phyloP scores from a whole-genome alignment of 495 filamentous ascomycete species.

The Letharia lupina region DNA sequence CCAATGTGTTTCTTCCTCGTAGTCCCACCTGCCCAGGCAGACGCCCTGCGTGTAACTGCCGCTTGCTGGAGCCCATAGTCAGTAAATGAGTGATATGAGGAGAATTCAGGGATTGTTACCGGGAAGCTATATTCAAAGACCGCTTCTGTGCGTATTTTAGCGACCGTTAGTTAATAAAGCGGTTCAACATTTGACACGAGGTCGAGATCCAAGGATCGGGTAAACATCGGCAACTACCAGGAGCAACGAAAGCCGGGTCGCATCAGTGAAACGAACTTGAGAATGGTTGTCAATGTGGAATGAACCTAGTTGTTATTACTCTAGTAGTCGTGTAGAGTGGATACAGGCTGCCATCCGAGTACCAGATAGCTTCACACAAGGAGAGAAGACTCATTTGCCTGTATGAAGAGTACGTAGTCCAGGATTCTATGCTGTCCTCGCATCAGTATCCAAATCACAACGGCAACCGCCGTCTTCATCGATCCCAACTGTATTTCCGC shows the following conservation, averaged over 20 bases:
- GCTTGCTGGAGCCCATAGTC: constrained; percentile 5
- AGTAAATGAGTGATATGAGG: background rate
- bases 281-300: background rate
- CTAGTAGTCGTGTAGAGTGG: no score
- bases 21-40: constrained; percentile 7
- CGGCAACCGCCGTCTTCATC: no score
- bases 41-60: background rate
- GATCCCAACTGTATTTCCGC: no score
- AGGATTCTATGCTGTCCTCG: no score
- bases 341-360: no score
- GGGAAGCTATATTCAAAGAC: background rate
- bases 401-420: no score
- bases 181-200: background rate
- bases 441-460: no score
- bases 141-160: background rate
- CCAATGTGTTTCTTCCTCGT: constrained; percentile 3
- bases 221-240: background rate
- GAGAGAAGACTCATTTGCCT: background rate
- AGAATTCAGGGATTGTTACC: background rate
- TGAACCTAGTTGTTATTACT: no score
- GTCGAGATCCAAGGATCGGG: background rate
- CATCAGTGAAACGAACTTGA: background rate
- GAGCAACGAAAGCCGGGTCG: background rate
- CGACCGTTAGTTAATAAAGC: background rate
- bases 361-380: no score